These are phyloP conservation scores for Simplicillium aogashimaense DNA, from an alignment of 2,329 filamentous ascomycete genomes.

Conservation along the genomic window DNA sequence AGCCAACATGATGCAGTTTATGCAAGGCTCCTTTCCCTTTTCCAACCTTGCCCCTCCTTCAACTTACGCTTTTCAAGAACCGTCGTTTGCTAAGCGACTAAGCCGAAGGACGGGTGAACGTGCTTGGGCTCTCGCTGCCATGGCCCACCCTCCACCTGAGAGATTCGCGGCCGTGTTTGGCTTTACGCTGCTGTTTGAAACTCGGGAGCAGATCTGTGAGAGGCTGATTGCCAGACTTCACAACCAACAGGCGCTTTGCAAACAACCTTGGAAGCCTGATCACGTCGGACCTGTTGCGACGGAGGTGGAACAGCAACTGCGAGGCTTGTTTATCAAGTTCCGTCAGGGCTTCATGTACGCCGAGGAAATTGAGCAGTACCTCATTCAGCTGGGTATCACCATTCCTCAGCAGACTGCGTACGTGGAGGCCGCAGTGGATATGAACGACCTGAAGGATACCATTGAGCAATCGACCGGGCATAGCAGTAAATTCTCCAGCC, in stretches of 20 bases:
- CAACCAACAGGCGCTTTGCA: slow-evolving; percentile 7
- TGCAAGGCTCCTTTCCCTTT: too few relatives aligned
- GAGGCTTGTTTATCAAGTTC: slow-evolving; percentile 50
- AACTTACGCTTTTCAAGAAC: slow-evolving; percentile 54
- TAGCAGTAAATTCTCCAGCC: too few relatives aligned
- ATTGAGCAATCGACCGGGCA: too few relatives aligned
- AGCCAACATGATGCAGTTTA: slow-evolving; percentile 2
- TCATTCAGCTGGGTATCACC: slow-evolving; percentile 51
- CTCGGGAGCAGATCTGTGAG: slow-evolving; percentile 33
- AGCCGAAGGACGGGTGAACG: slow-evolving; percentile 56
- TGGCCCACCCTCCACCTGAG: slow-evolving; percentile 35
- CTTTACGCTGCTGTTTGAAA: slow-evolving; percentile 56
- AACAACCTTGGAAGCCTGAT: background rate
- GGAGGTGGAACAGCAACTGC: slow-evolving; percentile 29
- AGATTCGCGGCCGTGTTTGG: slow-evolving; percentile 52
- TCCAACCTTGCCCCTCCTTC: slow-evolving; percentile 28
- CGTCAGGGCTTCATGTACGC: slow-evolving; percentile 65
- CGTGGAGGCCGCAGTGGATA: slow-evolving; percentile 46
- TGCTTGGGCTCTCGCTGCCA: slow-evolving; percentile 47
- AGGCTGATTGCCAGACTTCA: slow-evolving; percentile 25
- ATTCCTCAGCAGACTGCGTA: slow-evolving; percentile 53
- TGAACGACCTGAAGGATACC: slow-evolving; percentile 23
- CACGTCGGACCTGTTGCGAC: slow-evolving; percentile 5
- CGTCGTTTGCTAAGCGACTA: slow-evolving; percentile 60
- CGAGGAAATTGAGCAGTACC: slow-evolving; percentile 66